A percentile compares a stretch with the other conserved stretches of the same genome.
Evolutionary conservation across 306 rosid species (phyloP).

Genomic region (Phaseolus lunatus): DNA sequence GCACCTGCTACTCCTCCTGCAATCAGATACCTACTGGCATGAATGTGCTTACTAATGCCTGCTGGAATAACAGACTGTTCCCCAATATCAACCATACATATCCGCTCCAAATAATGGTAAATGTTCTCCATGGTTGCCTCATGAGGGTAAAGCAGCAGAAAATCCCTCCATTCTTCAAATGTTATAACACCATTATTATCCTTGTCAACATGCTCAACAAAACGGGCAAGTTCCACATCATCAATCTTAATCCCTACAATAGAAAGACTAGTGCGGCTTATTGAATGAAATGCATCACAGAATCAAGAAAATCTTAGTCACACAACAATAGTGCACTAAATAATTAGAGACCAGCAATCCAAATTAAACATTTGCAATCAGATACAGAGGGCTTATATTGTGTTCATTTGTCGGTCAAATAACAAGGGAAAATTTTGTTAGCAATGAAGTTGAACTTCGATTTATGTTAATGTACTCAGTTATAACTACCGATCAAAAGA

Average conservation of each 20-base stretch:
- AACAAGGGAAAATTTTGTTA: background rate
- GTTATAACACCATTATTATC: slow-evolving; percentile 94
- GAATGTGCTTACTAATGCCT: slow-evolving; percentile 85
- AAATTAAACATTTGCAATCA: slow-evolving; percentile 36
- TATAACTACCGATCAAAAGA: slow-evolving; percentile 17
- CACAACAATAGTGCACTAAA: slow-evolving; percentile 14
- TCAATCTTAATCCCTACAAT: slow-evolving; percentile 91
- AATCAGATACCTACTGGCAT: slow-evolving; percentile 84
- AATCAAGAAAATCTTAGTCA: slow-evolving; percentile 33
- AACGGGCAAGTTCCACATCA: slow-evolving; percentile 92
- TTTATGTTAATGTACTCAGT: background rate
- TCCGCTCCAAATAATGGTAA: slow-evolving; percentile 93
- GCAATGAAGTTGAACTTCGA: slow-evolving; percentile 22
- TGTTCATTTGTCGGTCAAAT: slow-evolving; percentile 36
- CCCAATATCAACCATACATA: slow-evolving; percentile 94
- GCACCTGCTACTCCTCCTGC: slow-evolving; percentile 98
- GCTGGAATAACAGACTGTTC: slow-evolving; percentile 90
- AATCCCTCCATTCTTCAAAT: slow-evolving; percentile 98
- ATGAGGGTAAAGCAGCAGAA: slow-evolving; percentile 92
- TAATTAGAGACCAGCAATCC: slow-evolving; percentile 19
- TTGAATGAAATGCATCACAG: slow-evolving; percentile 52
- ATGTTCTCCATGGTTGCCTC: slow-evolving; percentile 97
- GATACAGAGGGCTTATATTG: slow-evolving; percentile 17
- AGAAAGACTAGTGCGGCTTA: slow-evolving; percentile 66
- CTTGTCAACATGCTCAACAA: slow-evolving; percentile 96